These are phyloP conservation scores for Sphaerulina musiva DNA, from an alignment of 2,329 filamentous ascomycete genomes.

Conservation along the genomic window DNA sequence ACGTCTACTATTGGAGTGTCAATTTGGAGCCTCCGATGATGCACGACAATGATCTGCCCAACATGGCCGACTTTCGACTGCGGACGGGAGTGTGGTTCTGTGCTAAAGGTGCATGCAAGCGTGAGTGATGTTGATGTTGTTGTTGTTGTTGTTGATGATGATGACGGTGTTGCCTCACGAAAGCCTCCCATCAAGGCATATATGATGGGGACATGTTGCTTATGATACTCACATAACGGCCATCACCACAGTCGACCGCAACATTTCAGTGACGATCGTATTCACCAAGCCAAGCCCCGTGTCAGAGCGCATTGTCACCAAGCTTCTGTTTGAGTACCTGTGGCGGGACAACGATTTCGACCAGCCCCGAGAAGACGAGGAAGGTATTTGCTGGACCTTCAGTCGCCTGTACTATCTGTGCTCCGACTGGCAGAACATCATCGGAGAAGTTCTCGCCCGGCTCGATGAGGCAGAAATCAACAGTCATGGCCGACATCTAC, in stretches of 20 bases:
- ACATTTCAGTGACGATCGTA: conserved; percentile 30
- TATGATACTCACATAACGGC: neutral
- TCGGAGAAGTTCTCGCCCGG: conserved; percentile 30
- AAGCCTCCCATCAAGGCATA: neutral
- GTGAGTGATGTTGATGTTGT: neutral
- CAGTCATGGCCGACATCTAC: conserved; percentile 30
- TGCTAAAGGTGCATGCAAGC: conserved; percentile 29
- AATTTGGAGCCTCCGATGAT: conserved; percentile 27
- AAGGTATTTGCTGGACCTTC: conserved; percentile 35
- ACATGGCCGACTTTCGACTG: conserved; percentile 32
- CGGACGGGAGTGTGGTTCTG: conserved; percentile 34
- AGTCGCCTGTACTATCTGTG: conserved; percentile 32
- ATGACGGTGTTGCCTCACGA: neutral
- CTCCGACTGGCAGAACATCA: conserved; percentile 37
- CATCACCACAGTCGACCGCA: conserved; percentile 17
- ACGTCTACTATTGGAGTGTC: conserved; percentile 37
- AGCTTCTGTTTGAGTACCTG: conserved; percentile 31
- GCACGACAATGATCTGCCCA: conserved; percentile 23
- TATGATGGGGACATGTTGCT: neutral
- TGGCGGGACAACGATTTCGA: conserved; percentile 31
- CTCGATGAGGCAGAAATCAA: conserved; percentile 35
- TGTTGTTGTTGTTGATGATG: neutral
- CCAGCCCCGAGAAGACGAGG: conserved; percentile 31
- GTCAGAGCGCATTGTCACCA: conserved; percentile 31
- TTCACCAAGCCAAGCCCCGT: conserved; percentile 31